These are phyloP conservation scores for Pythium plurisporium DNA, from an alignment of 352 stramenopile genomes.

Conservation along the genomic window DNA sequence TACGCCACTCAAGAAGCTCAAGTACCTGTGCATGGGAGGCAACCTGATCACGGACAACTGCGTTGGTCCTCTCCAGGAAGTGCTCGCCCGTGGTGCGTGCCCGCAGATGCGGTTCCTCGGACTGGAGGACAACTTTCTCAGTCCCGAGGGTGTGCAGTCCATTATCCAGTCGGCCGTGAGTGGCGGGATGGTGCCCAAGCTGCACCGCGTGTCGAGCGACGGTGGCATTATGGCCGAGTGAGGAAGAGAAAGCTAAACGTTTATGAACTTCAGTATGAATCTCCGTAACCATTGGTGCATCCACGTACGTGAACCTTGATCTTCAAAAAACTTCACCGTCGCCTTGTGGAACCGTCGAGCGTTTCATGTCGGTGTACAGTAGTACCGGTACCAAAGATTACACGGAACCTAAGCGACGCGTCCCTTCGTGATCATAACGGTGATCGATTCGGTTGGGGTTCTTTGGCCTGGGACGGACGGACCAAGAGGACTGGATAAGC, in stretches of 20 bases:
- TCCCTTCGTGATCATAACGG: constrained; percentile 3
- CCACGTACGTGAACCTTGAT: too few species aligned
- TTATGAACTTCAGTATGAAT: constrained; percentile 6
- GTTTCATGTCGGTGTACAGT: background rate
- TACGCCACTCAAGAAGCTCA: constrained; percentile 50
- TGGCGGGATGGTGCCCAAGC: constrained; percentile 79
- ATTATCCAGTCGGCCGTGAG: constrained; percentile 72
- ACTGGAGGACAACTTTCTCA: constrained; percentile 82
- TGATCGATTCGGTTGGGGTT: too few species aligned
- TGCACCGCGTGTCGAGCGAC: constrained; percentile 70
- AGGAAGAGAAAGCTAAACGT: background rate
- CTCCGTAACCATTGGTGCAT: too few species aligned
- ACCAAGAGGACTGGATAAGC: background rate
- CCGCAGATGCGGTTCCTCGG: constrained; percentile 77
- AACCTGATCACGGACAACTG: constrained; percentile 85
- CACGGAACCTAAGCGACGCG: background rate
- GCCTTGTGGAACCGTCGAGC: background rate
- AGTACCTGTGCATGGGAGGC: constrained; percentile 81
- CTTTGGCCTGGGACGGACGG: too few species aligned
- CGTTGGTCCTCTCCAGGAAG: constrained; percentile 56
- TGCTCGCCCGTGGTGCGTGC: constrained; percentile 54
- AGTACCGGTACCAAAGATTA: background rate
- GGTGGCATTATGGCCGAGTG: constrained; percentile 21
- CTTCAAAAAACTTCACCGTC: background rate
- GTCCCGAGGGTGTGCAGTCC: constrained; percentile 56